Base-by-base conservation (phyloP, 371 early-diverging fungal species). In the Batrachochytrium dendrobatidis region DNA sequence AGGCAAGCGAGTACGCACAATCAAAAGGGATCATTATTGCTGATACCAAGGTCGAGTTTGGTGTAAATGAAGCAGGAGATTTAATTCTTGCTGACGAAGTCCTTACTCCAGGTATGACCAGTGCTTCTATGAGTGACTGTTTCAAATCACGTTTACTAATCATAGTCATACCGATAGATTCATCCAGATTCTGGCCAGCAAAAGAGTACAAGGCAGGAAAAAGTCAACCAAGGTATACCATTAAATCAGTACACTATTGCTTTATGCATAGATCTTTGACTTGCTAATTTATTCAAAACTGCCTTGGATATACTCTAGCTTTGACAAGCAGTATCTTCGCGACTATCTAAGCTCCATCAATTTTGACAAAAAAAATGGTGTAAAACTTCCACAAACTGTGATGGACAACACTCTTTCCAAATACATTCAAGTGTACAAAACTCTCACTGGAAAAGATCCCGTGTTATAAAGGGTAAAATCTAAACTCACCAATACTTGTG, bases 11-110 rank as follows among this genome's bases (percentile, higher is more conserved):
- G 51, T 92, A 89, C 61, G 97, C 97, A 12, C 64, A 73, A 3
- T 67, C 72, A 34, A 85, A 80, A 65, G 95, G 95, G 32, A 95
- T 96, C 60, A 91, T 98, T 56, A 94, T 98, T 75, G 98, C 98
- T 12, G 98, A 98, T 65, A 98, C 98, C 51, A 98, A 98, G 73
- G 94, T 98, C 65, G 98, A 98, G 72, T 96, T 98, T 81, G 98
- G 98, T 56, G 82, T 89, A 25, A 93, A 96, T 71, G 80, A 80
- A 49, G 61, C 85, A 28, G 89, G 91, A 55, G 77, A 72, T 30
- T 67, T 96, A 28, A 83, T 87, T 58, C 71, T 98, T 61, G 87
- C 91, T 20, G 98, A 98, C 67, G 98, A 98, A 73, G 95, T 92
- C 22, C 80, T 98, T 64, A 98, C 98, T 1, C 98, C 96, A 39